Evolutionary conservation across 139 green algal genomes (phyloP), one percentile per base, ranked within the genome.

Genomic region (Nannochloris sp.): DNA sequence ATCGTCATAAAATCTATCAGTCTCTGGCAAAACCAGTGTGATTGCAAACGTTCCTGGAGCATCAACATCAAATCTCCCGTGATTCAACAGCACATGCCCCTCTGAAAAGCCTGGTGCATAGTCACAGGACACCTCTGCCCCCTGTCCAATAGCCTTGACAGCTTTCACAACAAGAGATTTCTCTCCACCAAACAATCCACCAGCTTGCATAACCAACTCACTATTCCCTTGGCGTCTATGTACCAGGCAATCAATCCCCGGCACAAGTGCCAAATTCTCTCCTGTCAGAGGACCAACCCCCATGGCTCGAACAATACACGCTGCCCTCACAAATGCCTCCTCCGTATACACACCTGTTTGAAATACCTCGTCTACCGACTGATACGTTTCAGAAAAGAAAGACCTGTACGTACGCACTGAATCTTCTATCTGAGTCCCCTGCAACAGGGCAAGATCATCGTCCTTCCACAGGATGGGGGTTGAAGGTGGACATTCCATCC

Each of bases 1-100:
- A 79, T 97, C 91, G 40, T 91, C 87, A 9, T 81, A 75, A 62
- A 82, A 87, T 12, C 58, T 33, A 71, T 96, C 89, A 9, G 57
- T 61, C 23, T 86, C 69, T 8, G 79, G 67, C 14, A 97, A 65
- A 16, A 72, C 74, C 43, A 97, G 70, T 0, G 75, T 84, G 14
- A 97, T 68, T 28, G 67, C 82, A 84, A 40, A 74, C 55, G 84
- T 91, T 73, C 48, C 70, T 37, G 10, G 16, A 16, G 11, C 8
- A 28, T 53, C 12, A 33, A 6, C 6, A 62, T 95, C 88, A 40
- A 90, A 25, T 0, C 78, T 78, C 0, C 87, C 88, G 60, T 89
- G 79, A 61, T 95, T 82, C 45, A 95, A 69, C 65, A 91, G 63
- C 37, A 96, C 26, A 40, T 81, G 63, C 31, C 76, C 81, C 56